Conservation (phyloP, 805 yeast species). For the Nakazawaea sp. region DNA sequence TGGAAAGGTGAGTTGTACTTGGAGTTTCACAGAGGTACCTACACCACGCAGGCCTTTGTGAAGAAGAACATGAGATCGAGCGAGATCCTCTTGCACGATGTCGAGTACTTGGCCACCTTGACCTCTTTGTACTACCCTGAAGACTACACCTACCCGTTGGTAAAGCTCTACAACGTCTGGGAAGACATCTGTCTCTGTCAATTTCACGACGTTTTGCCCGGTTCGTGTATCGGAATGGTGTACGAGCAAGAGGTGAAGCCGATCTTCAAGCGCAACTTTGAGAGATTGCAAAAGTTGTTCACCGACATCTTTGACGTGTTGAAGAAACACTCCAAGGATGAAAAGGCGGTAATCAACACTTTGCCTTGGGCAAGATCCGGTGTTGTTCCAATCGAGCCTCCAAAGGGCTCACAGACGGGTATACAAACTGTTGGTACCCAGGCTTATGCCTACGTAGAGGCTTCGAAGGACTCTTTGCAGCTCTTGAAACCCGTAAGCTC, state of each 20-base stretch:
- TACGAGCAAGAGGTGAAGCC: slow-evolving; percentile 84
- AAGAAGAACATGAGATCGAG: slow-evolving; percentile 73
- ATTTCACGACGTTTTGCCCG: slow-evolving; percentile 97
- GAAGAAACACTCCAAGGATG: slow-evolving; percentile 13
- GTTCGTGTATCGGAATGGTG: slow-evolving; percentile 91
- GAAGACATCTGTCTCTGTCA: slow-evolving; percentile 85
- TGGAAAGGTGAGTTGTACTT: slow-evolving; percentile 94
- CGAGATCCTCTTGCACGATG: slow-evolving; percentile 75
- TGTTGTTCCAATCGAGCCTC: slow-evolving; percentile 24
- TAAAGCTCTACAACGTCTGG: slow-evolving; percentile 70
- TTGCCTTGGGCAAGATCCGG: slow-evolving; percentile 58
- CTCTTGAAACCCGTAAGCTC: slow-evolving; percentile 18
- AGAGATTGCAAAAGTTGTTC: slow-evolving; percentile 45
- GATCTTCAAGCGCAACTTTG: slow-evolving; percentile 54
- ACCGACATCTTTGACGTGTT: slow-evolving; percentile 40
- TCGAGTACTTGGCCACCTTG: slow-evolving; percentile 76
- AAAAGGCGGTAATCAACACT: slow-evolving; percentile 37
- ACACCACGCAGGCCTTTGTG: slow-evolving; percentile 86
- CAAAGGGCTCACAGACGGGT: background rate
- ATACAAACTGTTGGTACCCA: background rate
- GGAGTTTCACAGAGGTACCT: slow-evolving; percentile 96
- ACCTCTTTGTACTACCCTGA: slow-evolving; percentile 48
- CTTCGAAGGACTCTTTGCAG: slow-evolving; percentile 3
- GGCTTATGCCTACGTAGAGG: slow-evolving; percentile 12
- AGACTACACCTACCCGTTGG: slow-evolving; percentile 64